Percentiles rank a stretch among this genome's conserved stretches.
Evolutionary conservation across 225 moss, liverwort and hornwort genomes (phyloP).

Genomic region (Thuidium tamariscinum): DNA sequence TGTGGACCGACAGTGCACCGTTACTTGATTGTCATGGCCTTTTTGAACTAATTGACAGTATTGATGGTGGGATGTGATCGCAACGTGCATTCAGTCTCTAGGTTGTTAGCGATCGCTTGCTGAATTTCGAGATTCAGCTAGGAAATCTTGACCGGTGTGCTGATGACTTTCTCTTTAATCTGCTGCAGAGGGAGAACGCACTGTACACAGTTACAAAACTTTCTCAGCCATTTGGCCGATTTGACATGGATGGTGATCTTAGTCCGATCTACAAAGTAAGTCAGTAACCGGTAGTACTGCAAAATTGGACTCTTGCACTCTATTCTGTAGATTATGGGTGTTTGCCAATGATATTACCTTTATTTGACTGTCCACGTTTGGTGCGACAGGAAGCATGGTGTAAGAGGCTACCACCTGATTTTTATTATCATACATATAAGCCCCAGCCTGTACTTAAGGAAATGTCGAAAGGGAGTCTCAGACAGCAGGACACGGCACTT

Average conservation of each 20-base stretch:
- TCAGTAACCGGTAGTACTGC: neutral
- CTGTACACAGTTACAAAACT: slow-evolving; percentile 54
- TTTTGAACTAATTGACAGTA: neutral
- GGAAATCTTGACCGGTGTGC: neutral
- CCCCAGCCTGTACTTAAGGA: slow-evolving; percentile 53
- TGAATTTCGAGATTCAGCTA: neutral
- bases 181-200: slow-evolving; percentile 53
- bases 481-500: slow-evolving; percentile 44
- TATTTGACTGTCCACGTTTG: slow-evolving; percentile 5
- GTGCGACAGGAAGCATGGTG: slow-evolving; percentile 76
- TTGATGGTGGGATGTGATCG: neutral
- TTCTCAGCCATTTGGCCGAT: slow-evolving; percentile 46
- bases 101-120: neutral
- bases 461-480: slow-evolving; percentile 25
- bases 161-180: neutral
- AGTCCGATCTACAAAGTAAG: slow-evolving; percentile 70
- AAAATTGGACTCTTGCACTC: neutral
- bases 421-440: slow-evolving; percentile 26
- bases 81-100: neutral
- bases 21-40: neutral
- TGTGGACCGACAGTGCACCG: neutral
- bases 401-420: slow-evolving; percentile 51
- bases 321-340: neutral
- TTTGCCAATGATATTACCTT: neutral
- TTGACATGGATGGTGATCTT: slow-evolving; percentile 64